Conservation (phyloP, 2,329 filamentous ascomycete genomes). For the Cladosporium sp. region DNA sequence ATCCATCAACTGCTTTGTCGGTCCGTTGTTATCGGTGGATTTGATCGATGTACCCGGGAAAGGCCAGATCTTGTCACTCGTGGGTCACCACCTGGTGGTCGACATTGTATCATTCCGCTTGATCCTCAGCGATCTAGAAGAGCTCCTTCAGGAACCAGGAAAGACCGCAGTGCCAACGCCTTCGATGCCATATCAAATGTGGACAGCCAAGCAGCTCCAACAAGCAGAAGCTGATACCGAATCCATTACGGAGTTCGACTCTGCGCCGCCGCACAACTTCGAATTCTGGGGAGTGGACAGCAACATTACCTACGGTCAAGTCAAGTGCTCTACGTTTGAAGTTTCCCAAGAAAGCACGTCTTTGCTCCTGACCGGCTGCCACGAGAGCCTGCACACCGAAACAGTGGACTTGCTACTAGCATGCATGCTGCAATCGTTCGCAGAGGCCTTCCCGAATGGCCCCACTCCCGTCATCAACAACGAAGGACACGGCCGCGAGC, state of each 20-base stretch:
- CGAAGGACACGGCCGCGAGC: constrained; percentile 51
- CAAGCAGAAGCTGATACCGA: background rate
- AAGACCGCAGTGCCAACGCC: constrained; percentile 33
- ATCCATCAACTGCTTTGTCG: constrained; percentile 32
- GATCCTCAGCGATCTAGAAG: constrained; percentile 41
- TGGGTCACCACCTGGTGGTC: constrained; percentile 39
- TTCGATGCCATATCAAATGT: constrained; percentile 32
- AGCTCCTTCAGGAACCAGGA: constrained; percentile 33
- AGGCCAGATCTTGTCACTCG: constrained; percentile 40
- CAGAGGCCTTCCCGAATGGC: constrained; percentile 44
- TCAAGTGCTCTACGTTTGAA: constrained; percentile 10
- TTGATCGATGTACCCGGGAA: constrained; percentile 36
- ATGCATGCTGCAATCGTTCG: constrained; percentile 45
- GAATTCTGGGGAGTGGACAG: constrained; percentile 43
- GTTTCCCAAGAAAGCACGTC: constrained; percentile 28
- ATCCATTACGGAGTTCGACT: background rate
- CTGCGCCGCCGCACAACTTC: constrained; percentile 31
- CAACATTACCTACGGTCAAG: constrained; percentile 19
- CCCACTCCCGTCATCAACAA: constrained; percentile 46
- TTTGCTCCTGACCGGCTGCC: constrained; percentile 25
- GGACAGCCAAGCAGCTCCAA: constrained; percentile 25
- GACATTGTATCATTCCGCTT: constrained; percentile 44
- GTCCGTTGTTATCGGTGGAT: constrained; percentile 45
- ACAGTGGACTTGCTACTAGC: constrained; percentile 40
- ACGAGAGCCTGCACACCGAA: constrained; percentile 39